Percentiles rank a stretch among this genome's conserved stretches.
phyloP scores from a whole-genome alignment of 441 rosid species.

The Syzygium malaccense region DNA sequence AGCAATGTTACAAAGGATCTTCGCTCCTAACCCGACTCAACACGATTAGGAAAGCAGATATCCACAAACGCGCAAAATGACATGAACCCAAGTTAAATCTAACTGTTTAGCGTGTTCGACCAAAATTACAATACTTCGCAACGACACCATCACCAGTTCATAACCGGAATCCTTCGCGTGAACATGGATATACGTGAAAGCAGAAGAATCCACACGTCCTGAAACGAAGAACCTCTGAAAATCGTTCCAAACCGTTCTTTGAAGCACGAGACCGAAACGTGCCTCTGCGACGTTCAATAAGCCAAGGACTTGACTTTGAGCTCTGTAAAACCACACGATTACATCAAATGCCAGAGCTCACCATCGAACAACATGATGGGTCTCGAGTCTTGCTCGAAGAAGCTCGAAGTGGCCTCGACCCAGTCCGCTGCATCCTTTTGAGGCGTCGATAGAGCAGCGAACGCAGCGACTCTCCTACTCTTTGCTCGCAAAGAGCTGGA shows the following conservation, averaged over 20 bases:
- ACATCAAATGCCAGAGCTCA: background rate
- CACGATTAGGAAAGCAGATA: background rate
- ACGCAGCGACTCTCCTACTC: slow-evolving; percentile 17
- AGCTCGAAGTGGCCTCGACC: slow-evolving; percentile 58
- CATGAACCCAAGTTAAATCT: background rate
- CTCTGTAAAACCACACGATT: background rate
- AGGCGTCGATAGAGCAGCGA: slow-evolving; percentile 31
- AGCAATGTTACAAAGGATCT: background rate
- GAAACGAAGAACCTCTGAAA: background rate
- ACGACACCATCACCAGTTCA: background rate
- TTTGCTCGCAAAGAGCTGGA: slow-evolving; percentile 8
- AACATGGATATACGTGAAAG: background rate
- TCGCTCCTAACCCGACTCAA: background rate
- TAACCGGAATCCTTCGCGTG: background rate
- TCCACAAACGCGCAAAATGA: background rate
- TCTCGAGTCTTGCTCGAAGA: slow-evolving; percentile 64
- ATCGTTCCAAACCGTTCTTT: background rate
- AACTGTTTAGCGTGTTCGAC: background rate
- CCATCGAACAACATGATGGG: slow-evolving; percentile 94
- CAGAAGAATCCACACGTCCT: background rate
- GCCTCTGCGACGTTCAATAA: background rate
- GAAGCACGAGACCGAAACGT: background rate
- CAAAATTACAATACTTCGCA: background rate
- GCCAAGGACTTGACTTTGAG: background rate
- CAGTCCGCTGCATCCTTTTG: slow-evolving; percentile 32